Evolutionary conservation across 345 rosid genomes (phyloP).

Genomic region (Citrus cavaleriei): DNA sequence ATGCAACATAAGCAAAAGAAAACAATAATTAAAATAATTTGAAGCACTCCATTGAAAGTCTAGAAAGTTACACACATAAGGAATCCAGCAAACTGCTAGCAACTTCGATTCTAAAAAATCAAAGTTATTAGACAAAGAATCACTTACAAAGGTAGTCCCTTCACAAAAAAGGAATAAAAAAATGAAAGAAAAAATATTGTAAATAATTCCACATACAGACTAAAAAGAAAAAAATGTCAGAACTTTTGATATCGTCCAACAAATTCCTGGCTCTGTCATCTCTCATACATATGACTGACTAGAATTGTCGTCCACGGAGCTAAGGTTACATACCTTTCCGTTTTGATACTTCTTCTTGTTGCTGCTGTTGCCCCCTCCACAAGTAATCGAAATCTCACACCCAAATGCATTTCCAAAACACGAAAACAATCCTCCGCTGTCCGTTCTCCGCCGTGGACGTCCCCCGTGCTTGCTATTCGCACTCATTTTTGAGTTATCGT

Average conservation of each 20-base stretch:
- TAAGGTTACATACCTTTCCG: slow-evolving; percentile 39
- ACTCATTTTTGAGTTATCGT: slow-evolving; percentile 18
- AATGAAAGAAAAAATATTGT: background rate
- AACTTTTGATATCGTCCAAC: background rate
- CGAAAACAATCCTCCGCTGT: slow-evolving; percentile 49
- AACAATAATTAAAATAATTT: too few species aligned
- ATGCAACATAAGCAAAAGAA: too few species aligned
- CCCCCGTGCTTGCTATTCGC: slow-evolving; percentile 16
- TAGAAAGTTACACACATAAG: background rate
- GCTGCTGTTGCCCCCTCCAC: slow-evolving; percentile 50
- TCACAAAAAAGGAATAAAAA: background rate
- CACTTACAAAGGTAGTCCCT: too few species aligned
- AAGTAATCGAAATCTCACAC: slow-evolving; percentile 75
- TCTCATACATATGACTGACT: slow-evolving; percentile 17
- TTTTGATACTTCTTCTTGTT: slow-evolving; percentile 32
- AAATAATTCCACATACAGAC: background rate
- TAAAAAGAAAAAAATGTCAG: too few species aligned
- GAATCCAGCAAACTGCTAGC: background rate
- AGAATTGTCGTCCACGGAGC: slow-evolving; percentile 41
- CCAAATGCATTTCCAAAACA: slow-evolving; percentile 83
- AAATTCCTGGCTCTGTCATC: background rate
- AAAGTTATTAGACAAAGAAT: background rate
- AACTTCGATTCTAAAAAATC: background rate
- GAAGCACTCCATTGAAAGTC: background rate
- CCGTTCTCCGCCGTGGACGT: slow-evolving; percentile 11